These are phyloP conservation scores for Tylopilus rubrobrunneus DNA, from an alignment of 768 basidiomycete species.

Conservation along the genomic window DNA sequence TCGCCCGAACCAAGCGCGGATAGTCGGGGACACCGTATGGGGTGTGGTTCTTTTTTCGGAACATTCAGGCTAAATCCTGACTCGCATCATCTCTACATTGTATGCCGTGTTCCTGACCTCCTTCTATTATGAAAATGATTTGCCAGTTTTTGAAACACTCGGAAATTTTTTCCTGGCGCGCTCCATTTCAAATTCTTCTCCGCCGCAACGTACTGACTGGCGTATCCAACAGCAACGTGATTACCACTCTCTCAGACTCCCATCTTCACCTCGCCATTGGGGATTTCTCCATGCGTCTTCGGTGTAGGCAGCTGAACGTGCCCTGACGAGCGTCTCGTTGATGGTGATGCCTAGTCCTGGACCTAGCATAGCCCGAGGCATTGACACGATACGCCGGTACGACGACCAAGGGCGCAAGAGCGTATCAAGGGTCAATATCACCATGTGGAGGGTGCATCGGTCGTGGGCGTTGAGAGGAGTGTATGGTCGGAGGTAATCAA, in stretches of 20 bases:
- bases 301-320: slow-evolving; percentile 15
- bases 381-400: not conserved
- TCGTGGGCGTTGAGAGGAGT: too few relatives aligned
- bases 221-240: too few relatives aligned
- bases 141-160: too few relatives aligned
- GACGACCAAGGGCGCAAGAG: too few relatives aligned
- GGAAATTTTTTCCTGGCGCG: too few relatives aligned
- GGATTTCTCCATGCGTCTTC: slow-evolving; percentile 8
- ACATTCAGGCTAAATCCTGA: not conserved
- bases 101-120: not conserved
- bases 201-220: too few relatives aligned
- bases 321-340: slow-evolving; percentile 52
- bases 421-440: too few relatives aligned
- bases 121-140: too few relatives aligned
- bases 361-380: not conserved
- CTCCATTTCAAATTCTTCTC: too few relatives aligned
- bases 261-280: not conserved
- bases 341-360: slow-evolving; percentile 44
- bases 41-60: not conserved
- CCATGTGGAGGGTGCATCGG: too few relatives aligned
- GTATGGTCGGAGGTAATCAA: not conserved
- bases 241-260: too few relatives aligned
- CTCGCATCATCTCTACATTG: not conserved
- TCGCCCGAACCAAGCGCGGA: too few relatives aligned
- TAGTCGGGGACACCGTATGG: not conserved